phyloP scores from a whole-genome alignment of 768 basidiomycete genomes.

The Panus rudis region DNA sequence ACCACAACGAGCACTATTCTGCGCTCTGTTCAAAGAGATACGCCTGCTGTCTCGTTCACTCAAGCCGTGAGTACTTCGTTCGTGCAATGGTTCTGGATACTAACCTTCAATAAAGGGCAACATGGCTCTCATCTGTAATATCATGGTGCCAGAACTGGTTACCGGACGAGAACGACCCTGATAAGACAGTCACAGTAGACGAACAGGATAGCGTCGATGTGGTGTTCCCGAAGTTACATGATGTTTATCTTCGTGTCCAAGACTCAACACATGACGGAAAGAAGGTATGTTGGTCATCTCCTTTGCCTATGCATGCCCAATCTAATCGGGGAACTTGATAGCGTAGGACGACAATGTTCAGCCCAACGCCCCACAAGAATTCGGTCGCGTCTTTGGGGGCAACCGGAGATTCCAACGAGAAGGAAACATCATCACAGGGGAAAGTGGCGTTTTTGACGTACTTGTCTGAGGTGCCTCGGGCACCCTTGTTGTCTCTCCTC shows the following conservation, averaged over 20 bases:
- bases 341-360: conserved; percentile 37
- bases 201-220: conserved; percentile 25
- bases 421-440: not conserved
- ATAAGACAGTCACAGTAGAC: conserved; percentile 28
- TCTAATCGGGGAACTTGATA: too few species aligned
- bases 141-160: conserved; percentile 25
- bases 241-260: conserved; percentile 45
- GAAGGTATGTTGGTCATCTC: conserved; percentile 30
- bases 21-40: conserved; percentile 56
- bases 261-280: conserved; percentile 36
- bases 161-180: conserved; percentile 25
- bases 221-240: conserved; percentile 37
- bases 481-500: conserved; percentile 47
- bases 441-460: conserved; percentile 11
- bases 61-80: conserved; percentile 41
- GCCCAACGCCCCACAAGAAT: conserved; percentile 1
- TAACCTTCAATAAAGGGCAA: conserved; percentile 14
- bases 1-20: conserved; percentile 54
- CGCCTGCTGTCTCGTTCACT: conserved; percentile 55
- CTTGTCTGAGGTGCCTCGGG: not conserved
- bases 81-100: not conserved
- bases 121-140: conserved; percentile 15
- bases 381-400: not conserved
- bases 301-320: not conserved
- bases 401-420: not conserved